These are phyloP conservation scores for Globisporangium spiculum DNA, from an alignment of 352 stramenopile species.

Conservation along the genomic window DNA sequence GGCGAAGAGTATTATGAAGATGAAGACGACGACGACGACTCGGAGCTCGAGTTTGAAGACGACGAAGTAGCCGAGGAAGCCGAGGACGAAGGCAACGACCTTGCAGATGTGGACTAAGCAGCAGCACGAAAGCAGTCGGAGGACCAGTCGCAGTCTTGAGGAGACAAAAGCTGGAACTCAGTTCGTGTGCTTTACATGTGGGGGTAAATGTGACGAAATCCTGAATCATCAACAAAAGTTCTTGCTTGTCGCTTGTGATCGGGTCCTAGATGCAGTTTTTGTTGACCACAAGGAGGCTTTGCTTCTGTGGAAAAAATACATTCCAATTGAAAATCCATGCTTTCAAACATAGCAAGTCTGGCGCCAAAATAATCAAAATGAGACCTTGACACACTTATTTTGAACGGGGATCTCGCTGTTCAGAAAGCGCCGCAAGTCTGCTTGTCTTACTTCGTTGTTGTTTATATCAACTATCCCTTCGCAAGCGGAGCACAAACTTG, in stretches of 20 bases:
- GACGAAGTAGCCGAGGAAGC: constrained; percentile 12
- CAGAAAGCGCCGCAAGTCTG: neutral
- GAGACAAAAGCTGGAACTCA: neutral
- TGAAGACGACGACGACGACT: neutral
- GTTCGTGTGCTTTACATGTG: neutral
- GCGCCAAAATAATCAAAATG: constrained; percentile 5
- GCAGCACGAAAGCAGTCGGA: neutral
- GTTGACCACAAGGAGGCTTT: neutral
- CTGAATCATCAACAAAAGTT: neutral
- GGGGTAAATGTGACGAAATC: neutral
- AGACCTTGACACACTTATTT: neutral
- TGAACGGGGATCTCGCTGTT: neutral
- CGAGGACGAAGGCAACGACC: neutral
- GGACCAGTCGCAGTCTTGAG: neutral
- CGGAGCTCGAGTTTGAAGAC: constrained; percentile 13
- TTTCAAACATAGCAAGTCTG: neutral
- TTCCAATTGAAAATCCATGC: neutral
- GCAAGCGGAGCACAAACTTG: neutral
- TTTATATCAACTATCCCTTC: neutral
- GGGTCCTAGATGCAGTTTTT: neutral
- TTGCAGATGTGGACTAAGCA: neutral
- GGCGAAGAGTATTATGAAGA: neutral
- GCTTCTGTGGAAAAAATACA: neutral
- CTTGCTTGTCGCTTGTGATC: neutral
- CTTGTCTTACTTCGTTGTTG: neutral